A percentile compares a stretch with the other conserved stretches of the same genome.
Conservation (phyloP, 2,329 filamentous ascomycete genomes). For the Zymoseptoria pseudotritici region DNA sequence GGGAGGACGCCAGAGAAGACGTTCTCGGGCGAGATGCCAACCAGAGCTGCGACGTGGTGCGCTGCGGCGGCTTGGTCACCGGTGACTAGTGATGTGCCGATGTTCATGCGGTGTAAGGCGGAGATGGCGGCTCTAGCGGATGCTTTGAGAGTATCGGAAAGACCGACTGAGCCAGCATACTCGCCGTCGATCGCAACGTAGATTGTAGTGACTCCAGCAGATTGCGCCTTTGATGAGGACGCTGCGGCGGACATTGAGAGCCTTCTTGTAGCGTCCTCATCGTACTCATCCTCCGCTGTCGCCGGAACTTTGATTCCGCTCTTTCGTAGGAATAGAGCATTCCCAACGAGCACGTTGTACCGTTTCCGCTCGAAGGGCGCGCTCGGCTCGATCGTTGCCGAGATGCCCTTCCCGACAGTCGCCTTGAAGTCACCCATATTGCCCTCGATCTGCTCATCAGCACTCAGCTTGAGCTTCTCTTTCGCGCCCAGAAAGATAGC, state of each 20-base stretch:
- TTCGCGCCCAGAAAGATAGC: conserved; percentile 74
- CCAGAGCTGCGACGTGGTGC: conserved; percentile 69
- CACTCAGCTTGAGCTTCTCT: conserved; percentile 62
- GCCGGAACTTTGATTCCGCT: conserved; percentile 59
- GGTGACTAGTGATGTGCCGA: conserved; percentile 85
- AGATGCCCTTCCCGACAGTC: conserved; percentile 76
- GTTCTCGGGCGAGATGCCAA: conserved; percentile 68
- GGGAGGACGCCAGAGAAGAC: conserved; percentile 86
- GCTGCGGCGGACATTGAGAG: conserved; percentile 20
- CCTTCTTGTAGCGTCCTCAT: conserved; percentile 23
- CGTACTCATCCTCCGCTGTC: conserved; percentile 47
- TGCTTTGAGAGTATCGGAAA: conserved; percentile 86
- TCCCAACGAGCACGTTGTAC: conserved; percentile 78
- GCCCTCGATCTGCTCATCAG: conserved; percentile 71
- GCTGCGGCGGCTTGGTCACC: conserved; percentile 85
- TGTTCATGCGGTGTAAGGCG: conserved; percentile 75
- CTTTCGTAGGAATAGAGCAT: conserved; percentile 66
- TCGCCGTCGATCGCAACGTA: conserved; percentile 78
- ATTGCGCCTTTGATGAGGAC: conserved; percentile 36
- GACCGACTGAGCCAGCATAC: conserved; percentile 74
- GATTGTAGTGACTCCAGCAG: conserved; percentile 76
- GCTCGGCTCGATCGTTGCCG: conserved; percentile 71
- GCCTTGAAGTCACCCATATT: conserved; percentile 79
- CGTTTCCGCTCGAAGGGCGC: conserved; percentile 59
- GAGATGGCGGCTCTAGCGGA: conserved; percentile 73